Evolutionary conservation across 176 grass and related monocot species (phyloP).

Genomic region (Oropetium thomaeum): DNA sequence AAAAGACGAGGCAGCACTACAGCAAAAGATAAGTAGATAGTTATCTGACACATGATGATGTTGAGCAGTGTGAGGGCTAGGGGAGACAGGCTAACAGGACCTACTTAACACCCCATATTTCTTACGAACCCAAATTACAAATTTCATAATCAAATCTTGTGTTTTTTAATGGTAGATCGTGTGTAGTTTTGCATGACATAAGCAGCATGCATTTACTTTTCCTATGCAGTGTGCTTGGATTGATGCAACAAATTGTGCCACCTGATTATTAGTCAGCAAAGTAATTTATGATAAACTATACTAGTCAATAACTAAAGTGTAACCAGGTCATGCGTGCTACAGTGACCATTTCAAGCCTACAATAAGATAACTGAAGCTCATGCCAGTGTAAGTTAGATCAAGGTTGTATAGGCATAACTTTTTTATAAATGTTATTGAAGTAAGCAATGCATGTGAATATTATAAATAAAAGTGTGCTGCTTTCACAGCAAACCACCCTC

Average conservation of each 20-base stretch:
- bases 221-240: slow-evolving; percentile 1
- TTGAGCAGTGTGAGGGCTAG: slow-evolving; percentile 43
- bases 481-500: background rate
- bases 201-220: slow-evolving; percentile 28
- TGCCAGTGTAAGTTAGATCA: background rate
- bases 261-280: slow-evolving; percentile 17
- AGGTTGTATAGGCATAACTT: background rate
- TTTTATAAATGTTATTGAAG: slow-evolving; percentile 10
- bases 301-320: background rate
- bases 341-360: slow-evolving; percentile 1
- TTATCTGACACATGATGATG: slow-evolving; percentile 63
- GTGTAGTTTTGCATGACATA: slow-evolving; percentile 28
- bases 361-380: background rate
- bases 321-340: slow-evolving; percentile 9
- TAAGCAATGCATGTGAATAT: slow-evolving; percentile 9
- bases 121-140: slow-evolving; percentile 35
- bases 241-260: background rate
- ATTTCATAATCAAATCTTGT: too few relatives aligned
- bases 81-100: slow-evolving; percentile 38
- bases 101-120: slow-evolving; percentile 42
- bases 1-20: slow-evolving; percentile 68
- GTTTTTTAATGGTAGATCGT: too few relatives aligned
- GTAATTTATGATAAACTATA: slow-evolving; percentile 7
- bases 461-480: background rate
- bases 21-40: slow-evolving; percentile 49